Evolutionary conservation across 331 rosid genomes (phyloP), one percentile per base, ranked within the genome.

Genomic region (Malus hybrid): DNA sequence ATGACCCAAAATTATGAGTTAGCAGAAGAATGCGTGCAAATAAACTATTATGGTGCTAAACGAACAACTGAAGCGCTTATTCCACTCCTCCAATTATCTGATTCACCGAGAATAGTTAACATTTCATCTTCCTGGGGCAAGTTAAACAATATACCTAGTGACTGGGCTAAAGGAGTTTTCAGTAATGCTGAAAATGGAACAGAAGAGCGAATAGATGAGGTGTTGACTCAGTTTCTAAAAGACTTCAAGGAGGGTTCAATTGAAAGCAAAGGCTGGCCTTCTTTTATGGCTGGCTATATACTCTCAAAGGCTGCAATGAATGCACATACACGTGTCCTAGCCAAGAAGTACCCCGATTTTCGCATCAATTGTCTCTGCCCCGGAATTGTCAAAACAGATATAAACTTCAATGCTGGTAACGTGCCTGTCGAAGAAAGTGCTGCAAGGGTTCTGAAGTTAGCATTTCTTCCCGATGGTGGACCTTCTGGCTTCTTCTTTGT

Each of bases 261-360:
- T 85, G 77, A 77, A 71, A 46, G 63, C 28, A 88, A 82, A 74
- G 79, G 82, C 1, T 86, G 90, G 88, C 85, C 87, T 15, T 1
- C 2, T 3, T 7, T 0, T 15, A 0, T 39, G 61, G 6, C 79
- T 18, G 76, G 77, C 57, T 86, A 86, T 28, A 44, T 20, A 62
- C 73, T 89, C 80, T 85, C 93, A 54, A 89, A 89, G 81, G 93
- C 84, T 39, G 83, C 86, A 39, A 10, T 89, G 83, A 89, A 85
- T 81, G 83, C 89, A 12, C 81, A 85, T 85, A 89, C 91, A 73
- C 81, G 91, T 48, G 78, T 89, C 76, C 19, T 87, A 55, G 93
- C 93, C 7, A 80, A 77, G 64, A 87, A 52, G 50, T 69, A 79
- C 59, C 76, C 73, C 5, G 34, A 27, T 15, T 48, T 74, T 13